Conservation (phyloP, 139 green algal species). For the Auxenochlorella protothecoides region DNA sequence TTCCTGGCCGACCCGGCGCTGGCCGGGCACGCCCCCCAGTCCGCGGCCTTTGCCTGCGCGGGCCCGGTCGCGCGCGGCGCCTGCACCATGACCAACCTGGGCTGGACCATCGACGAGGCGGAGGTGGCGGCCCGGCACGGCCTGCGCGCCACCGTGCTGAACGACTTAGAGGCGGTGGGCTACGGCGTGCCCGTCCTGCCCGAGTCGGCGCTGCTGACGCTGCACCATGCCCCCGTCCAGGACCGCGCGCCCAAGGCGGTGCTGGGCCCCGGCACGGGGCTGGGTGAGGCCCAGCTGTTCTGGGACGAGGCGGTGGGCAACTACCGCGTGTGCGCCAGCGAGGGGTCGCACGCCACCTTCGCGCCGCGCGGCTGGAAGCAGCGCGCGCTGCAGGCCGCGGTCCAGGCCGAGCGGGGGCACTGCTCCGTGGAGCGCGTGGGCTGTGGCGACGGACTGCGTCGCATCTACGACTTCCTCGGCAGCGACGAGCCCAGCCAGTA, state of each 20-base stretch:
- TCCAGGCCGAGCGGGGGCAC: constrained; percentile 52
- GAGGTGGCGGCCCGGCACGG: constrained; percentile 42
- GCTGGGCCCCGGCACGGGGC: constrained; percentile 84
- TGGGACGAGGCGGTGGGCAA: constrained; percentile 48
- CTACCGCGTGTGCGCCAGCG: constrained; percentile 39
- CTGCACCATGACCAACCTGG: constrained; percentile 85
- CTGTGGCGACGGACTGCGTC: constrained; percentile 72
- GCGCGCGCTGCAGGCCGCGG: constrained; percentile 55
- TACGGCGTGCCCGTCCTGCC: constrained; percentile 73
- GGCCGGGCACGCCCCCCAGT: constrained; percentile 7
- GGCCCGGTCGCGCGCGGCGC: constrained; percentile 65
- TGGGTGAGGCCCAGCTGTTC: constrained; percentile 79
- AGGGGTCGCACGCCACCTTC: constrained; percentile 81
- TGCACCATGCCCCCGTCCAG: constrained; percentile 42
- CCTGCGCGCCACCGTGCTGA: constrained; percentile 50
- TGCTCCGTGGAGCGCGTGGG: constrained; percentile 55
- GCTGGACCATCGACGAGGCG: constrained; percentile 59
- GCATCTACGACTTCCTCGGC: constrained; percentile 86
- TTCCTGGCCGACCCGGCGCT: neutral
- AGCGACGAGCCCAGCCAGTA: constrained; percentile 39
- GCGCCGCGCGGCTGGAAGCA: constrained; percentile 78
- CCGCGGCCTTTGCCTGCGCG: constrained; percentile 61
- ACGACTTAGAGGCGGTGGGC: constrained; percentile 90
- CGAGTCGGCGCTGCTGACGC: constrained; percentile 33
- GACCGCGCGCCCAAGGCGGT: constrained; percentile 48